These are phyloP conservation scores for Verbena officinalis DNA, from an alignment of 257 asterid genomes.

Conservation along the genomic window DNA sequence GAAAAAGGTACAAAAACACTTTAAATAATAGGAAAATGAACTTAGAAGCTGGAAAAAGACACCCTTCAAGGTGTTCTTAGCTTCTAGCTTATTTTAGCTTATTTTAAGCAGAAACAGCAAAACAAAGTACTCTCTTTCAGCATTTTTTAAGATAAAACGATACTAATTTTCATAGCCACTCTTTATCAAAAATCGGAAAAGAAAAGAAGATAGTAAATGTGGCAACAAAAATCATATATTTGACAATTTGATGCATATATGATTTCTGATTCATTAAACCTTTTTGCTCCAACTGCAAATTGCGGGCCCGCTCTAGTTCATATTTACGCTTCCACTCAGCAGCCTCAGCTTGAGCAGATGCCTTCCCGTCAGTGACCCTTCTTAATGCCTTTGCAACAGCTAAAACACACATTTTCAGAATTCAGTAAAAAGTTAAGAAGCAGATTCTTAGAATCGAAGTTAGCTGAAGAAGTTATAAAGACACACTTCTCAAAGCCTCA, in stretches of 20 bases:
- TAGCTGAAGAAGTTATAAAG: neutral
- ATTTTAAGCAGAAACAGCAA: no score
- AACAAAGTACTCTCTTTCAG: no score
- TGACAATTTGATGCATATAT: slow-evolving; percentile 4
- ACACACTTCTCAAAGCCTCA: slow-evolving; percentile 64
- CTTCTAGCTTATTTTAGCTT: no score
- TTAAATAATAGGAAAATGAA: no score
- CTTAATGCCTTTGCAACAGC: slow-evolving; percentile 66
- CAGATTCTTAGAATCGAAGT: slow-evolving; percentile 10
- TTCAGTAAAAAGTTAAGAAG: neutral
- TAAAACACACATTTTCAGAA: slow-evolving; percentile 4
- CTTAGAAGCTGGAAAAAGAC: no score
- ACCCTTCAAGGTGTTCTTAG: no score
- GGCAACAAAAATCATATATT: neutral
- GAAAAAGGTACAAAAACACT: no score
- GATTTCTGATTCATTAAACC: slow-evolving; percentile 30
- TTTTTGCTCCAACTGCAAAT: slow-evolving; percentile 46
- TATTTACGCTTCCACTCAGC: slow-evolving; percentile 75
- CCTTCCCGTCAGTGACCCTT: slow-evolving; percentile 61
- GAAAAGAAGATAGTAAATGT: neutral
- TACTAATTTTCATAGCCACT: neutral
- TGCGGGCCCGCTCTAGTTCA: slow-evolving; percentile 58
- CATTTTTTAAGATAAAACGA: slow-evolving; percentile 1
- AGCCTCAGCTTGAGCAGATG: slow-evolving; percentile 73
- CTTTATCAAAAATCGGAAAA: neutral